Conservation (phyloP, 2,329 filamentous ascomycete genomes). For the Fusarium sp. region DNA sequence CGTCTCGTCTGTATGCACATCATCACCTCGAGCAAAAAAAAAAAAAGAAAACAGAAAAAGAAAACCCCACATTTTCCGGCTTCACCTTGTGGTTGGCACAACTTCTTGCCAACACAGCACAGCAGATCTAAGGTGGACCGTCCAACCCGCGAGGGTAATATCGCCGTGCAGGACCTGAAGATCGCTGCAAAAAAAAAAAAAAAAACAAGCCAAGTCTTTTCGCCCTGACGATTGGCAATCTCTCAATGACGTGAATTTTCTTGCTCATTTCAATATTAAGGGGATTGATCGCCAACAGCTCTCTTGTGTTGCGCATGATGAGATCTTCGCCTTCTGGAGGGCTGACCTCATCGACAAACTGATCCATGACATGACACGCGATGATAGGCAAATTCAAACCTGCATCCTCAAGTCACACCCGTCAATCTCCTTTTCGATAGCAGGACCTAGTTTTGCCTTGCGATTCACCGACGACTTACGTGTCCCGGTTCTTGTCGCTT, state of each 20-base stretch:
- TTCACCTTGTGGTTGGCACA: background rate
- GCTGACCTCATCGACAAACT: background rate
- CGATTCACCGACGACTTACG: background rate
- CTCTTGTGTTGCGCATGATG: conserved; percentile 12
- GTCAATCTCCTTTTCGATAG: background rate
- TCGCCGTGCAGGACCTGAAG: conserved; percentile 6
- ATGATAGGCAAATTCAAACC: background rate
- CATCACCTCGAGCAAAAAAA: background rate
- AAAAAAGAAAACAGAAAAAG: background rate
- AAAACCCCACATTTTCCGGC: background rate
- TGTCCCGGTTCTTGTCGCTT: background rate
- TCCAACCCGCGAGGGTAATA: background rate
- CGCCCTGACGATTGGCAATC: background rate
- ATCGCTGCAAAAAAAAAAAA: background rate
- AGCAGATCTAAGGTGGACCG: background rate
- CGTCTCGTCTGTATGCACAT: background rate
- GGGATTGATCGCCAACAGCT: conserved; percentile 25
- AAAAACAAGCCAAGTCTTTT: background rate
- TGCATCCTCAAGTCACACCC: background rate
- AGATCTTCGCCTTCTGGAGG: conserved; percentile 2
- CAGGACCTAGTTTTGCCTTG: background rate
- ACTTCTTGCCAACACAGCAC: background rate
- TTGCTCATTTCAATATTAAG: background rate
- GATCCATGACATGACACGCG: background rate
- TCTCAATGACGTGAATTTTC: background rate